Base-by-base conservation (phyloP, 108 stramenopile species). In the Fragilaria crotonensis region DNA sequence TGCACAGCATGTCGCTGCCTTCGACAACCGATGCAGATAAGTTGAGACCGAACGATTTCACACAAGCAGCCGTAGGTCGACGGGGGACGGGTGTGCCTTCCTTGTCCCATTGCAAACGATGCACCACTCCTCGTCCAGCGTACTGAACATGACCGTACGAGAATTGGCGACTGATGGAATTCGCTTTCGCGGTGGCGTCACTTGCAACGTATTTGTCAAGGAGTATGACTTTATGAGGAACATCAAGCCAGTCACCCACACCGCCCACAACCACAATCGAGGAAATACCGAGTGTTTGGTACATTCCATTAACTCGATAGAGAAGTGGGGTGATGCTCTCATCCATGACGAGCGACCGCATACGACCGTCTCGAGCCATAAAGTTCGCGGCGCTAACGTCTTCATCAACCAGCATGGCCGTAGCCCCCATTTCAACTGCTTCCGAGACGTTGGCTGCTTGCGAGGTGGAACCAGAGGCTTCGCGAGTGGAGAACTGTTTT, bases 221-320 rank as follows among this genome's bases (percentile, higher is more conserved):
- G 54, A 93, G 62, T 36, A 96, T 67, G 1, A 96, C 94, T 1
- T 81, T 74, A 67, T 96, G 80, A 1, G 95, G 88, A 21, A 96
- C 94, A 53, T 97, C 95, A 28, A 97, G 72, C 86, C 91, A 97
- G 63, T 97, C 96, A 1, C 96, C 96, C 29, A 90, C 90, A 21
- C 96, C 96, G n/a, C 96, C 96, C n/a, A 97, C 89, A 2, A 97
- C 96, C 17, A 97, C 80, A 25, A 97, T 71, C 2, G 91, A 93
- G 0, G 94, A 95, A 2, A 95, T 79, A 4, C 84, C 79, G 36
- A 73, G 77, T 14, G 76, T 54, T 5, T 80, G 54, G 58, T 72
- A 89, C 33, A 94, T 55, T 0, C 89, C 89, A 71, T 88, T 86
- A 9, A 93, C 92, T 18, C 89, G 72, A 60, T 93, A 90, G 48